phyloP scores from a whole-genome alignment of 2,329 filamentous ascomycete species.

The Microdochium nivale region DNA sequence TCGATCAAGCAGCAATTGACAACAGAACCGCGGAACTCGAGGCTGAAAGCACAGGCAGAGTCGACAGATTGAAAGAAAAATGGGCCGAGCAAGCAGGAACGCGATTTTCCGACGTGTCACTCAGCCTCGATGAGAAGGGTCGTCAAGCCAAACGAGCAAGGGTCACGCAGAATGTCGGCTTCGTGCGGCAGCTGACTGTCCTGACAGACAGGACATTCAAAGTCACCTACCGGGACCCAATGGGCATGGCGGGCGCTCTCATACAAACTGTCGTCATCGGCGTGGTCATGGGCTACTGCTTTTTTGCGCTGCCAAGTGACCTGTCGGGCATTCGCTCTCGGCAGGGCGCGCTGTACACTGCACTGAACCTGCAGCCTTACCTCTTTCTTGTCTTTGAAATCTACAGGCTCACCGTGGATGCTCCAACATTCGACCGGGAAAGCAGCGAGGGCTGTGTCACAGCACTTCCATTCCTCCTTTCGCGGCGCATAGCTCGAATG shows the following conservation, averaged over 20 bases:
- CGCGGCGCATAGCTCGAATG: conserved; percentile 58
- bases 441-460: conserved; percentile 64
- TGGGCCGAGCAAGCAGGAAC: conserved; percentile 41
- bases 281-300: conserved; percentile 65
- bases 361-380: conserved; percentile 65
- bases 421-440: conserved; percentile 69
- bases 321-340: conserved; percentile 66
- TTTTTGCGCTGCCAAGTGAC: conserved; percentile 54
- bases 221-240: conserved; percentile 66
- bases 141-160: conserved; percentile 10
- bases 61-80: conserved; percentile 49
- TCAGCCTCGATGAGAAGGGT: conserved; percentile 6
- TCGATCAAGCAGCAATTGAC: conserved; percentile 68
- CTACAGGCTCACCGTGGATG: conserved; percentile 67
- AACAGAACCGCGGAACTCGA: conserved; percentile 62
- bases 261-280: conserved; percentile 64
- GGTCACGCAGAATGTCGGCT: conserved; percentile 39
- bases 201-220: conserved; percentile 62
- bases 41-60: conserved; percentile 45
- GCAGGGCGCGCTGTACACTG: conserved; percentile 64
- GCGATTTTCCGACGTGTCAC: conserved; percentile 12
- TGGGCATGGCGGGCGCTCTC: conserved; percentile 64
- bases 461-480: conserved; percentile 61
- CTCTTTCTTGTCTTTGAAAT: conserved; percentile 69
- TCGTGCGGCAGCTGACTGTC: conserved; percentile 55